These are phyloP conservation scores for Juglanconis sp. DNA, from an alignment of 2,329 filamentous ascomycete species.

Conservation along the genomic window DNA sequence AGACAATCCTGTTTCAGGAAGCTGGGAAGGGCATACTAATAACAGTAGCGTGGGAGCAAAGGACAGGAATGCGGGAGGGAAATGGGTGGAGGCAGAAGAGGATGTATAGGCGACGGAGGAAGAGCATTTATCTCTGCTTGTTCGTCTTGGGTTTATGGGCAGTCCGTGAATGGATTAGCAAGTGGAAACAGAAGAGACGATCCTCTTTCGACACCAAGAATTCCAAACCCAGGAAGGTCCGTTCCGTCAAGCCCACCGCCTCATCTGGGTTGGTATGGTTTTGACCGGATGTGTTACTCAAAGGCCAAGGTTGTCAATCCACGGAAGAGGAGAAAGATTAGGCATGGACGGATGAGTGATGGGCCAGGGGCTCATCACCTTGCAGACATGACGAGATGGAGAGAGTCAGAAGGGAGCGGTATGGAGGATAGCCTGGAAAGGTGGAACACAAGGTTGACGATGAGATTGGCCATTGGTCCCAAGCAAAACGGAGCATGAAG, in stretches of 20 bases:
- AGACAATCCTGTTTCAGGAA: conserved; percentile 4
- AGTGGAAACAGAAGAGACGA: background rate
- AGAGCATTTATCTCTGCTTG: conserved; percentile 15
- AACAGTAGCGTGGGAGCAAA: background rate
- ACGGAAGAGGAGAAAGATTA: background rate
- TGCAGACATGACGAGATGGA: background rate
- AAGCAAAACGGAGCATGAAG: background rate
- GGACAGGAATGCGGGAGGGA: background rate
- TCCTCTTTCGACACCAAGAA: background rate
- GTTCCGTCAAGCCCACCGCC: conserved; percentile 10
- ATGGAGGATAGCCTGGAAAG: too few species aligned
- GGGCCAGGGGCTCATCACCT: conserved; percentile 2
- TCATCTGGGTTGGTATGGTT: background rate
- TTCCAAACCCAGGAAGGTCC: conserved; percentile 6
- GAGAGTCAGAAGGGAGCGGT: background rate
- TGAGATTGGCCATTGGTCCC: background rate
- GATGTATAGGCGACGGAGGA: conserved; percentile 11
- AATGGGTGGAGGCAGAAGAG: background rate
- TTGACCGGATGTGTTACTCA: conserved; percentile 6
- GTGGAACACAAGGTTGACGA: background rate
- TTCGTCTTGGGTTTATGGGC: background rate
- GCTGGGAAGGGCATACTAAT: background rate
- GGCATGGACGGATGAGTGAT: background rate
- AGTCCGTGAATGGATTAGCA: background rate
- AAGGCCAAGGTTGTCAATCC: background rate